Base-by-base conservation (phyloP, 2,329 filamentous ascomycete species). In the Exophiala calicioides region DNA sequence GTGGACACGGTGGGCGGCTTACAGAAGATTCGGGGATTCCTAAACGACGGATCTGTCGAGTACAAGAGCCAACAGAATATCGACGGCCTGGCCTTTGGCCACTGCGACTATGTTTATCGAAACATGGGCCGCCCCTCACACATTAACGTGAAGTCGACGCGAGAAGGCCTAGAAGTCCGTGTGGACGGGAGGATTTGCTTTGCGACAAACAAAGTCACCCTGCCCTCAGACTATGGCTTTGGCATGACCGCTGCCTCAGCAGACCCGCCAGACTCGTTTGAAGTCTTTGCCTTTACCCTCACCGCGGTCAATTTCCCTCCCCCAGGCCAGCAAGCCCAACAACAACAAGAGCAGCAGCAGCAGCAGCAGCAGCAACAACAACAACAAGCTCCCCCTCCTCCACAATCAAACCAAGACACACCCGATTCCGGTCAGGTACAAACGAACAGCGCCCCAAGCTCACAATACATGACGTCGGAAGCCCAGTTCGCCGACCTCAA, bases 221-320 rank as follows among this genome's bases (percentile, higher is more conserved):
- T 98, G 18, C 93, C 91, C 3, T 60, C 77, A 2, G 88, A 88
- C 57, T 94, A 97, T 72, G 79, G 80, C 65, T 88, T 95, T 57
- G 93, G 93, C 60, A 73, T 98, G 58, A 89, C 86, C 9, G 93
- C 91, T 31, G 87, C 88, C 12, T 91, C 88, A 3, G 87, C 88
- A 21, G 91, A 97, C 58, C 90, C 83, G 60, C 90, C 93, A 1
- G 93, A 98, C 70, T 95, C 89, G 4, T 95, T 96, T 62, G 93
- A 98, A 69, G 68, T 95, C 57, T 93, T 90, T 75, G 94, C 91
- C 65, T 79, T 97, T 63, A 77, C 86, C 26, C 80, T 93, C n/a
- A 66, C 65, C 49, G 54, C 65, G 1, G 46, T 63, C 53, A 62
- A 48, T 62, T 53, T 24, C 40, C 52, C 44, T 50, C 56, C 60